A percentile compares a stretch with the other conserved stretches of the same genome.
Conservation (phyloP, 768 basidiomycete genomes). For the Erythrobasidium yunnanense region DNA sequence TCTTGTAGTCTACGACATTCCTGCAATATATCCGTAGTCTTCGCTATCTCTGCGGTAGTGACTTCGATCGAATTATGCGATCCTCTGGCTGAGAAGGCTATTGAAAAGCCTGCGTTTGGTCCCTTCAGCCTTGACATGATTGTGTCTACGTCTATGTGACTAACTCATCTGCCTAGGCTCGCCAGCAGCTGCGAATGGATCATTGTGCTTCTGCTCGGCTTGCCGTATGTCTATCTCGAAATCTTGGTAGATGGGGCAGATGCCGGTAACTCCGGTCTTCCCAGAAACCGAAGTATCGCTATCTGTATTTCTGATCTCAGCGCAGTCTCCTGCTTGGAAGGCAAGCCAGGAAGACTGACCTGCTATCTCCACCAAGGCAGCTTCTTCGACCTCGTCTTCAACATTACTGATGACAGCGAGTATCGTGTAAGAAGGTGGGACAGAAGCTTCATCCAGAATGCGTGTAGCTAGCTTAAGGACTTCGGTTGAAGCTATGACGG, state of each 20-base stretch:
- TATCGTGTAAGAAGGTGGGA: background rate
- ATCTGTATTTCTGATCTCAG: no score
- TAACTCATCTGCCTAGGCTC: conserved; percentile 2
- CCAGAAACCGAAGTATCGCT: no score
- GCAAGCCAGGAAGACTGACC: background rate
- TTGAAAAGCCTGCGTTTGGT: conserved; percentile 5
- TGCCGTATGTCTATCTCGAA: conserved; percentile 6
- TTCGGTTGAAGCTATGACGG: background rate
- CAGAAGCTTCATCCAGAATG: background rate
- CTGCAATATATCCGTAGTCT: background rate
- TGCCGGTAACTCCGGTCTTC: background rate
- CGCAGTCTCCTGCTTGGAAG: no score
- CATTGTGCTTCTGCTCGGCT: background rate
- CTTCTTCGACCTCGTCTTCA: conserved; percentile 9
- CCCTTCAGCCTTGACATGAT: no score
- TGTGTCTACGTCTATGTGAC: no score
- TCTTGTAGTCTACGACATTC: background rate
- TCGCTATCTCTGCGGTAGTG: background rate
- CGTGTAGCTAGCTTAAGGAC: conserved; percentile 21
- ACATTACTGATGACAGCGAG: conserved; percentile 20
- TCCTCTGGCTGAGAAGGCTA: background rate
- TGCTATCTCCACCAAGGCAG: background rate
- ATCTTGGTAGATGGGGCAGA: conserved; percentile 7
- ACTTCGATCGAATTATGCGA: background rate
- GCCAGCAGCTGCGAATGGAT: conserved; percentile 6